Evolutionary conservation across 192 early-diverging fungal species (phyloP).

Genomic region (Podochytrium sp.): DNA sequence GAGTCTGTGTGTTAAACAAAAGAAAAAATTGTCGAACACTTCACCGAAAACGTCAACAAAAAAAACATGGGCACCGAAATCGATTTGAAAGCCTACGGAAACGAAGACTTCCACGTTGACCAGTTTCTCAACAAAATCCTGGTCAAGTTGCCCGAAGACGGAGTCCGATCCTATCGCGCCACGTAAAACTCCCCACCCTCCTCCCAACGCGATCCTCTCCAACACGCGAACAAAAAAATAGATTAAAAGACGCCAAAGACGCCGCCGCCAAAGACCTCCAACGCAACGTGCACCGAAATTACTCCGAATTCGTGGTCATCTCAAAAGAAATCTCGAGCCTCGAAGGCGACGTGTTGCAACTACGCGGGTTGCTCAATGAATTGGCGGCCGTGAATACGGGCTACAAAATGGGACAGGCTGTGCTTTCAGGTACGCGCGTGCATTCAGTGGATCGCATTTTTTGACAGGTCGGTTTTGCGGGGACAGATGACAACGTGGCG

Average conservation of each 20-base stretch:
- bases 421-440: slow-evolving; percentile 7
- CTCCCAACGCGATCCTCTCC: slow-evolving; percentile 26
- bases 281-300: slow-evolving; percentile 83
- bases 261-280: slow-evolving; percentile 73
- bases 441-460: not conserved
- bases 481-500: slow-evolving; percentile 10
- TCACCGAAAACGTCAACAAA: too few species aligned
- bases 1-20: too few species aligned
- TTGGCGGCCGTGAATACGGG: slow-evolving; percentile 57
- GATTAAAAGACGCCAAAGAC: slow-evolving; percentile 68
- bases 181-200: slow-evolving; percentile 28
- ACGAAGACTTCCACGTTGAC: not conserved
- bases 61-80: too few species aligned
- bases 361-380: slow-evolving; percentile 72
- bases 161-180: not conserved
- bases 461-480: not conserved
- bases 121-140: slow-evolving; percentile 5
- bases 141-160: slow-evolving; percentile 14
- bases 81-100: not conserved
- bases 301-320: slow-evolving; percentile 83
- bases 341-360: slow-evolving; percentile 74
- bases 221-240: not conserved
- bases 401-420: slow-evolving; percentile 8
- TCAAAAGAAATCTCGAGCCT: slow-evolving; percentile 83
- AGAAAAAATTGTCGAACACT: too few species aligned